Percentiles rank a stretch among this genome's conserved stretches.
These are phyloP conservation scores for Lactarius indigo DNA, from an alignment of 768 basidiomycete genomes.

Conservation along the genomic window DNA sequence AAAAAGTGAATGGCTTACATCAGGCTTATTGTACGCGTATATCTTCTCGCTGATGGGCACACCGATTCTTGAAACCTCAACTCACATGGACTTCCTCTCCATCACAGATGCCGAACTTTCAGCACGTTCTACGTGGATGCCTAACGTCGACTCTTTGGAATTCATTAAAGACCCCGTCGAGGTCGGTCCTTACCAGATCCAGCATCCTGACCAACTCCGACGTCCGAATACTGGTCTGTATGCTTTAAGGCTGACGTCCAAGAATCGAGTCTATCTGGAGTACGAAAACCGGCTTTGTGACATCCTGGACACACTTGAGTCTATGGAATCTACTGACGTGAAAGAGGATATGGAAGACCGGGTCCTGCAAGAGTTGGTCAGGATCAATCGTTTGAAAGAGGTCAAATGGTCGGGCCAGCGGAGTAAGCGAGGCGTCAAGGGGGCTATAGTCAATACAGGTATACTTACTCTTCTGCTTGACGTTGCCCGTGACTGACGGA, in stretches of 20 bases:
- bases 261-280: not conserved
- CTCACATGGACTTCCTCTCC: no score
- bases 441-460: not conserved
- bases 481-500: not conserved
- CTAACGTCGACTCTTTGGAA: no score
- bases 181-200: not conserved
- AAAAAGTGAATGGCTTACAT: no score
- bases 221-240: no score
- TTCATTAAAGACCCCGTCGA: not conserved
- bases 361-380: not conserved
- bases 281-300: not conserved
- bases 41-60: no score
- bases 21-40: no score
- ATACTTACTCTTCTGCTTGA: not conserved
- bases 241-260: not conserved
- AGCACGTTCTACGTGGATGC: no score
- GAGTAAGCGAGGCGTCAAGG: not conserved
- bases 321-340: not conserved
- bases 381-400: not conserved
- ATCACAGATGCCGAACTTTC: no score
- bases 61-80: no score
- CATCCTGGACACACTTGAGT: not conserved
- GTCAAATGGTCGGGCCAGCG: constrained; percentile 1
- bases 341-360: not conserved
- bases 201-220: not conserved